Evolutionary conservation across 352 stramenopile genomes (phyloP), one percentile per base, ranked within the genome.

Genomic region (Globisporangium okanoganense): DNA sequence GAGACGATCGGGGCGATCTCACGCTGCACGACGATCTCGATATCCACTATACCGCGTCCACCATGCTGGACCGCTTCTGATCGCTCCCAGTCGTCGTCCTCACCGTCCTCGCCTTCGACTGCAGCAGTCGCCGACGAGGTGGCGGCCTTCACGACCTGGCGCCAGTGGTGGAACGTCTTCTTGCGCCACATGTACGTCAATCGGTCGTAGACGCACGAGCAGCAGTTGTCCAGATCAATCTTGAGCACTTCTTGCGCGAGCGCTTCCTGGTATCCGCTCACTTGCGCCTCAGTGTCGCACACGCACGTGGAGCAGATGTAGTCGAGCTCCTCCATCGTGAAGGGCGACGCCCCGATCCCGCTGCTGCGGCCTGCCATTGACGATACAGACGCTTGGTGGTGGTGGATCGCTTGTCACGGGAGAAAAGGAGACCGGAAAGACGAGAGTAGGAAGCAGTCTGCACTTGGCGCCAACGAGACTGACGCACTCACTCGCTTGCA

Each of bases 181-280:
- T 91, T 91, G 59, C 79, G 76, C 70, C 78, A 84, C 74, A 89
- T 82, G 61, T 89, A 88, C 36, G 74, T 86, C 49, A 89, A 65
- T 8, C 82, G 79, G 62, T 89, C 76, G 60, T 88, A 84, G 7
- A 86, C 67, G 47, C 82, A 91, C 18, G 78, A 71, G 58, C 79
- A 91, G 72, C 72, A 87, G 10, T 79, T 72, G 48, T 85, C 77
- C 41, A 74, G 44, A 45, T 72, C 61, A 5, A 78, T 6, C 0
- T 65, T 49, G 13, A 67, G 56, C 13, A 63, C 61, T 10, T 74
- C 66, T 22, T 56, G 65, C 36, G 69, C 61, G 1, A 79, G 62
- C 1, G 57, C 52, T 29, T 70, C 65, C 36, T 69, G 68, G 29
- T 71, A 78, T 13, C 76, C 70, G 22, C 48, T 61, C 25, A 78